Percentiles rank a stretch among this genome's conserved stretches.
Conservation (phyloP, 495 filamentous ascomycete genomes). For the Hypoxylon cercidicola region DNA sequence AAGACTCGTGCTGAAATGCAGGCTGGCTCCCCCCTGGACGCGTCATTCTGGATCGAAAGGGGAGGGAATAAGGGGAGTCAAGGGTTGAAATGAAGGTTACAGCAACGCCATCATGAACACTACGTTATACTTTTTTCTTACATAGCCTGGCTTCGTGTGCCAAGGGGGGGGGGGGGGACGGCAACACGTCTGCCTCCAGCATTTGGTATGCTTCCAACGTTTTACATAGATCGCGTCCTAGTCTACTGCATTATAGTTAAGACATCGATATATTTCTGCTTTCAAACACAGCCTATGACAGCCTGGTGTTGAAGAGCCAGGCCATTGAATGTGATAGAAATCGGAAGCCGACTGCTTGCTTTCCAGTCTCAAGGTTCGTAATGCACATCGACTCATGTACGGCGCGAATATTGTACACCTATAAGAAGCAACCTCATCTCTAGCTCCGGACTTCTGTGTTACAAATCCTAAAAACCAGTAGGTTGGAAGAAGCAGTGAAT, state of each 20-base stretch:
- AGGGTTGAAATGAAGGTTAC: constrained; percentile 29
- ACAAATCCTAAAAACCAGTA: no score
- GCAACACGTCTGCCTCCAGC: background rate
- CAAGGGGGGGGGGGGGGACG: background rate
- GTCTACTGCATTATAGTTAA: background rate
- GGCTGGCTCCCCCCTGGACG: constrained; percentile 19
- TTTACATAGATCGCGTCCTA: background rate
- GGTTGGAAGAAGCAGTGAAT: no score
- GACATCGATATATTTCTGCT: background rate
- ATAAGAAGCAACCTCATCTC: no score
- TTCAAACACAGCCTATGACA: background rate
- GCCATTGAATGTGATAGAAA: no score
- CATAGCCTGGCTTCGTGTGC: constrained; percentile 13
- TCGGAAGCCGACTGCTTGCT: no score
- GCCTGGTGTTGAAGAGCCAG: no score
- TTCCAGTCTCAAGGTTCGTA: no score
- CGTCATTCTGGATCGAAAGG: background rate
- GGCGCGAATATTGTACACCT: no score
- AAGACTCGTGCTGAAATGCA: constrained; percentile 32
- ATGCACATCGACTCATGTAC: no score
- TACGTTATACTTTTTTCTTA: constrained; percentile 31
- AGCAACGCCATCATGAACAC: constrained; percentile 40
- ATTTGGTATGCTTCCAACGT: background rate
- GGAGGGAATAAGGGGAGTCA: constrained; percentile 8
- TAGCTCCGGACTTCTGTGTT: no score